phyloP scores from a whole-genome alignment of 192 early-diverging fungal genomes.

The Umbelopsis vinacea region DNA sequence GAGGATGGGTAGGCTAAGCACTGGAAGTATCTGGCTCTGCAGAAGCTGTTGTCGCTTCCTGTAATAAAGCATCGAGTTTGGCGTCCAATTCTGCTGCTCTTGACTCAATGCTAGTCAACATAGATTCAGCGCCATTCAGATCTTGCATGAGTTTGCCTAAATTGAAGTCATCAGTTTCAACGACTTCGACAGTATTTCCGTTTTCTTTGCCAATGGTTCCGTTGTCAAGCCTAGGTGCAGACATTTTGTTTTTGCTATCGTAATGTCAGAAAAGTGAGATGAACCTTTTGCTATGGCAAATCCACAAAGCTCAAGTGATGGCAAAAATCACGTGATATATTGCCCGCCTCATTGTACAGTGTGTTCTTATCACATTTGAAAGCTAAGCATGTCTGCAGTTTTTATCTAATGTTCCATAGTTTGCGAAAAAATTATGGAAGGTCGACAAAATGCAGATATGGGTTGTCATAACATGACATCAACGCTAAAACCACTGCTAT shows the following conservation, averaged over 20 bases:
- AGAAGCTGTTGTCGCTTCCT: background rate
- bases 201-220: background rate
- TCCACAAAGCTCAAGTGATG: too few relatives aligned
- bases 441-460: too few relatives aligned
- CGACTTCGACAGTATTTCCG: background rate
- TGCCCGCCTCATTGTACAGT: too few relatives aligned
- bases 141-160: slow-evolving; percentile 15
- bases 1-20: background rate
- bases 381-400: too few relatives aligned
- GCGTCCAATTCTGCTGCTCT: slow-evolving; percentile 14
- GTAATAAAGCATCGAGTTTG: slow-evolving; percentile 7
- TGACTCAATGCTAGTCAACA: slow-evolving; percentile 10
- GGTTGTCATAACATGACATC: too few relatives aligned
- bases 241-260: background rate
- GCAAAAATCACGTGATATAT: too few relatives aligned
- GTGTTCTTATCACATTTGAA: too few relatives aligned
- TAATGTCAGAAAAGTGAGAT: background rate
- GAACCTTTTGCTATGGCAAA: background rate
- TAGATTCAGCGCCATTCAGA: slow-evolving; percentile 11
- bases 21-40: background rate
- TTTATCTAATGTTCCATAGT: too few relatives aligned
- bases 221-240: background rate
- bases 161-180: slow-evolving; percentile 12
- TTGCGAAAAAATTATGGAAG: too few relatives aligned
- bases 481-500: too few relatives aligned